Base-by-base conservation (phyloP, 495 filamentous ascomycete genomes). In the Daldinia concentrica region DNA sequence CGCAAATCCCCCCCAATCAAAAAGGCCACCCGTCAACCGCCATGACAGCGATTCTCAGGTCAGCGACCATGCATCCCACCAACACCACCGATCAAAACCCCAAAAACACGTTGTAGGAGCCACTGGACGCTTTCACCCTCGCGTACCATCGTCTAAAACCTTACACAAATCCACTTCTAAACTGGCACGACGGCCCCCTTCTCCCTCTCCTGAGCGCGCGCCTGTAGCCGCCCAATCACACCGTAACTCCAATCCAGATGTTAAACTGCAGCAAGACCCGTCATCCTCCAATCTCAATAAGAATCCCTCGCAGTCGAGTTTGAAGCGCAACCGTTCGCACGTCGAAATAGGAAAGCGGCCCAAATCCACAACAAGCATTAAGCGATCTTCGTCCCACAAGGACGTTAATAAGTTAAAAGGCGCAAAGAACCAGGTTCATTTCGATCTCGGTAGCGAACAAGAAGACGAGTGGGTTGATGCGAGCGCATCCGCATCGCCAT, bases 381-480 rank as follows among this genome's bases (percentile, higher is more conserved):
- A 84, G 67, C 80, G 82, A 50, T 78, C 82, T 39, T 72, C 77
- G 11, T 84, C 83, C 43, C 78, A 80, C 57, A 78, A 81, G 8
- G 75, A 78, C 32, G 78, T 83, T 45, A 63, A 74, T 66, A 82
- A 83, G 69, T 64, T 80, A 65, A 78, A 77, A 66, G 73, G 69
- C 60, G 63, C 65, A 45, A 79, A 79, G 58, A 75, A 76, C 54
- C 80, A 79, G 67, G 84, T 86, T 17, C 84, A 86, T 72, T 86
- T 86, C 68, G 84, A 85, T 59, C 76, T 84, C 8, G 85, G 85
- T 43, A 80, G 80, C 73, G 84, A 85, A 57, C 74, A 77, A 54
- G 81, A 84, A 41, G 82, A 82, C 79, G 83, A 85, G 78, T 87
- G 85, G 85, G 83, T 86, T 32, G 86, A 87, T 74, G 85, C 85